Percentiles rank a stretch among this genome's conserved stretches.
These are phyloP conservation scores for Rusavskia elegans DNA, from an alignment of 495 filamentous ascomycete species.

Conservation along the genomic window DNA sequence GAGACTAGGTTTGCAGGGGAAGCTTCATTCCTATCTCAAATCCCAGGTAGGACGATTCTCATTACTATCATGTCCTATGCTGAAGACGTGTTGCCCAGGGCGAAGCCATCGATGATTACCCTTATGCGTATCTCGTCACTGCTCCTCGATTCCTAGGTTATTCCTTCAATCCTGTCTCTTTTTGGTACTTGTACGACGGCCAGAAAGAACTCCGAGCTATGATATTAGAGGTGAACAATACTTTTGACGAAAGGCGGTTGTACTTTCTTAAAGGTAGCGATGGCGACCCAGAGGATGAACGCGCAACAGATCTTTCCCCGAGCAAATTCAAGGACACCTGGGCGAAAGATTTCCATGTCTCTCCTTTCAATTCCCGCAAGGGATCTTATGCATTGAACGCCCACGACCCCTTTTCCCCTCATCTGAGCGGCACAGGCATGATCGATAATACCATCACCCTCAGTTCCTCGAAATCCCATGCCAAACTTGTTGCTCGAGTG, in stretches of 20 bases:
- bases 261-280: conserved; percentile 11
- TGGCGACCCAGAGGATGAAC: background rate
- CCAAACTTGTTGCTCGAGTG: conserved; percentile 38
- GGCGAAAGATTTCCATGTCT: conserved; percentile 61
- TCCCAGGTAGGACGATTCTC: conserved; percentile 10
- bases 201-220: conserved; percentile 43
- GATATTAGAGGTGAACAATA: conserved; percentile 67
- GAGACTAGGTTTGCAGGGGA: conserved; percentile 32
- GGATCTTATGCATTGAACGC: conserved; percentile 41
- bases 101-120: conserved; percentile 14
- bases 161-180: conserved; percentile 61
- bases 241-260: conserved; percentile 52
- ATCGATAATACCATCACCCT: conserved; percentile 42
- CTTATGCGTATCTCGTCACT: conserved; percentile 52
- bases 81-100: conserved; percentile 3
- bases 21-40: conserved; percentile 41
- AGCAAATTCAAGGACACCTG: conserved; percentile 30
- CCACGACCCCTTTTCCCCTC: conserved; percentile 32
- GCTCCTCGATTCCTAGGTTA: conserved; percentile 55
- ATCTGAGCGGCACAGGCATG: conserved; percentile 15
- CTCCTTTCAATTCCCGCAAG: conserved; percentile 52
- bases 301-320: background rate
- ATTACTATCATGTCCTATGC: background rate
- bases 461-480: conserved; percentile 33
- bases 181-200: conserved; percentile 62